Conservation (phyloP, 2,329 filamentous ascomycete genomes). For the Xylariaceae sp. region DNA sequence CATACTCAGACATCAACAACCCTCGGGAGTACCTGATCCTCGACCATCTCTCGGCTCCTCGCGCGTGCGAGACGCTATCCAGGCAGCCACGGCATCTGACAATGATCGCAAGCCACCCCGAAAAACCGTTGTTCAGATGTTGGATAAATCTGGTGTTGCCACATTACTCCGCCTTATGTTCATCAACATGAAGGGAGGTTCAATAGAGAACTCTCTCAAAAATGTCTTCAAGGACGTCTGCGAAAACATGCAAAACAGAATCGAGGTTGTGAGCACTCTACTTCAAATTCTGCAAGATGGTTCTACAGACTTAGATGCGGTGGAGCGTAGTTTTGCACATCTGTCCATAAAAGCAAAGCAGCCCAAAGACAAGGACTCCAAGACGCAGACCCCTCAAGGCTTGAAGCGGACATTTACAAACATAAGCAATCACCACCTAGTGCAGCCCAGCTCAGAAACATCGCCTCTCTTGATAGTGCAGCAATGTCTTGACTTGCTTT, state of each 20-base stretch:
- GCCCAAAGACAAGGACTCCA: constrained; percentile 60
- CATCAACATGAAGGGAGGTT: constrained; percentile 78
- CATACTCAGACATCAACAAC: constrained; percentile 43
- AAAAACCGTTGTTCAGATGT: constrained; percentile 87
- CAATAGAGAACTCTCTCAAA: constrained; percentile 78
- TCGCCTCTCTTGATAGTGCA: constrained; percentile 94
- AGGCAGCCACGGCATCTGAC: constrained; percentile 25
- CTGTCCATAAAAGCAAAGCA: constrained; percentile 88
- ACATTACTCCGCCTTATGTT: constrained; percentile 99
- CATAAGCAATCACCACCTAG: constrained; percentile 40
- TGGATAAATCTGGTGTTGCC: constrained; percentile 92
- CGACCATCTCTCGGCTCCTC: constrained; percentile 37
- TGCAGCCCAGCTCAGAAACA: constrained; percentile 71
- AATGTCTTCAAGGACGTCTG: constrained; percentile 87
- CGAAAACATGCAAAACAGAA: constrained; percentile 91
- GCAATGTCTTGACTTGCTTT: constrained; percentile 83
- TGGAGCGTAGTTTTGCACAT: constrained; percentile 93
- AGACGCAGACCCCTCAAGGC: constrained; percentile 73
- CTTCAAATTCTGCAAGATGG: constrained; percentile 94
- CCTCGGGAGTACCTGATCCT: constrained; percentile 31
- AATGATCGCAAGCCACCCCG: constrained; percentile 63
- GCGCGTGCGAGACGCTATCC: constrained; percentile 21
- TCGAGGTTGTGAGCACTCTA: constrained; percentile 88
- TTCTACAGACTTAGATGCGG: constrained; percentile 85
- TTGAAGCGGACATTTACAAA: constrained; percentile 72